Conservation (phyloP, 2,329 filamentous ascomycete species). For the Coniochaeta sp. region DNA sequence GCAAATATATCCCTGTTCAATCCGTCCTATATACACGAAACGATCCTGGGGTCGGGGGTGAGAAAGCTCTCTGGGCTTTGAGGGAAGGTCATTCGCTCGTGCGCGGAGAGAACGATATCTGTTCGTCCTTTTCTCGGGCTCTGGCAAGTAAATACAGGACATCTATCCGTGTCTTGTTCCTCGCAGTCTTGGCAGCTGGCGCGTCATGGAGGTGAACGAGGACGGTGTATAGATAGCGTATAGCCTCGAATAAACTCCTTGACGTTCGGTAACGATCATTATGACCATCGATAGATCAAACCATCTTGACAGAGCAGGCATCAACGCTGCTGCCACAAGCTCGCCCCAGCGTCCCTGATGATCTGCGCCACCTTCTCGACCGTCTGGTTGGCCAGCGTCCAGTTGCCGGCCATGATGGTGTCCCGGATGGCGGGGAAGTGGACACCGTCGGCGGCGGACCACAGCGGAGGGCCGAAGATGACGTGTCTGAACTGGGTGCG, state of each 20-base stretch:
- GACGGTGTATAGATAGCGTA: background rate
- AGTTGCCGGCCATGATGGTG: conserved; percentile 64
- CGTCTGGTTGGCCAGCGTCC: conserved; percentile 58
- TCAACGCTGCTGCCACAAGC: conserved; percentile 6
- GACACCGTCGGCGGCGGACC: conserved; percentile 61
- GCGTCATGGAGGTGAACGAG: background rate
- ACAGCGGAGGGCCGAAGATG: conserved; percentile 75
- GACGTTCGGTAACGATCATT: background rate
- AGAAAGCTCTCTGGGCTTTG: background rate
- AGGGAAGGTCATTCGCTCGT: background rate
- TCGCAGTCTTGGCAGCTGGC: background rate
- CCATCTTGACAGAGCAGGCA: background rate
- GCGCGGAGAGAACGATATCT: background rate
- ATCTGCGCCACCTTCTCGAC: conserved; percentile 66
- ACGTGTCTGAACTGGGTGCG: conserved; percentile 92
- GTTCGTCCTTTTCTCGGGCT: background rate
- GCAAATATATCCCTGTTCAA: background rate
- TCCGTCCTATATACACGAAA: background rate
- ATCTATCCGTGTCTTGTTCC: background rate
- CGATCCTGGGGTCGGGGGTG: background rate
- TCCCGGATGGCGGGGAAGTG: conserved; percentile 84
- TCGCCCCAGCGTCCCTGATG: conserved; percentile 50
- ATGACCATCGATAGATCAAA: background rate
- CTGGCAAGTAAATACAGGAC: background rate
- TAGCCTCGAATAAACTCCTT: too few species aligned